Evolutionary conservation across 148 eudicot genomes (phyloP).

Genomic region (Limonium bicolor): DNA sequence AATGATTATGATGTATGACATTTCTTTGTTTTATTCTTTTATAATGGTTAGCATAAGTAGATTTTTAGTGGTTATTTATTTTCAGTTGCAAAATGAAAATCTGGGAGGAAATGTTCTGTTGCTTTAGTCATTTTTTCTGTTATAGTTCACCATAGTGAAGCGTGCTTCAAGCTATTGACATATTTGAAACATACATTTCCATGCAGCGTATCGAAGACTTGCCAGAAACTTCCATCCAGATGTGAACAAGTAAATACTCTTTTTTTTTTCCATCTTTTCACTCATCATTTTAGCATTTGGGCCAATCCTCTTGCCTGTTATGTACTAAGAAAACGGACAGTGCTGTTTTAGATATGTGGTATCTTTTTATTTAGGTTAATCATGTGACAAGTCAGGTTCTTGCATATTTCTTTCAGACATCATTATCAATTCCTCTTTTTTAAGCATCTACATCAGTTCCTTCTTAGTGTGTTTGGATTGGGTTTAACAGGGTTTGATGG

Average conservation of each 20-base stretch:
- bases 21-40: too few relatives aligned
- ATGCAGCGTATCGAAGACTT: conserved; percentile 93
- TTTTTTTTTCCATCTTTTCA: neutral
- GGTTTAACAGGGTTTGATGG: too few relatives aligned
- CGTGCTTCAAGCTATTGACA: neutral
- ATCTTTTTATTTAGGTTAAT: neutral
- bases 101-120: neutral
- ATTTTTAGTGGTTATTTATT: too few relatives aligned
- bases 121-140: neutral
- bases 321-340: too few relatives aligned
- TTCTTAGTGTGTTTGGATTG: too few relatives aligned
- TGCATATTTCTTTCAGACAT: neutral
- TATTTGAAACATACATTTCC: conserved; percentile 1
- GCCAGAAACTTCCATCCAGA: conserved; percentile 97
- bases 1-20: too few relatives aligned
- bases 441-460: too few relatives aligned
- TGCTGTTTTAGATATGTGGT: too few relatives aligned
- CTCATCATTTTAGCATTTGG: neutral
- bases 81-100: neutral
- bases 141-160: neutral
- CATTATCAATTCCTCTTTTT: too few relatives aligned
- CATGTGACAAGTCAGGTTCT: neutral
- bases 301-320: neutral
- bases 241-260: conserved; percentile 76
- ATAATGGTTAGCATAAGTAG: too few relatives aligned